A percentile compares a stretch with the other conserved stretches of the same genome.
Evolutionary conservation across 1,284 basidiomycete species (phyloP).

Genomic region (Flammula alnicola): DNA sequence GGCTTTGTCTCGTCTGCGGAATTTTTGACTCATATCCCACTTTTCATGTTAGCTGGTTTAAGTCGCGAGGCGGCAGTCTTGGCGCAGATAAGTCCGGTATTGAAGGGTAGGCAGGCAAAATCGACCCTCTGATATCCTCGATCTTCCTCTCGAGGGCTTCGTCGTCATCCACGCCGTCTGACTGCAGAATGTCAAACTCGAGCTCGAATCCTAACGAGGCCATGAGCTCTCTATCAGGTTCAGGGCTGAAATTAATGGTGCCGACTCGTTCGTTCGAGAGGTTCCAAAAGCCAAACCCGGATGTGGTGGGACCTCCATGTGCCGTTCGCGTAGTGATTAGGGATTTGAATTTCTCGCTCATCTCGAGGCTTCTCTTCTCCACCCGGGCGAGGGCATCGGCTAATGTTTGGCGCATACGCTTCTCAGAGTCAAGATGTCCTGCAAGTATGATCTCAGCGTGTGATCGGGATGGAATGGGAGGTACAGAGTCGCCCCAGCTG

Average conservation of each 20-base stretch:
- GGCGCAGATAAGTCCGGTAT: slow-evolving; percentile 22
- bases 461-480: neutral
- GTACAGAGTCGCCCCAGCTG: neutral
- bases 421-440: slow-evolving; percentile 24
- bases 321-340: neutral
- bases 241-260: slow-evolving; percentile 11
- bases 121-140: slow-evolving; percentile 28
- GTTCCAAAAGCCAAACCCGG: slow-evolving; percentile 9
- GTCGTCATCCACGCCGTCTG: slow-evolving; percentile 7
- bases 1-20: neutral
- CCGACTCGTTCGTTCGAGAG: neutral
- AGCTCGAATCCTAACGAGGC: slow-evolving; percentile 16
- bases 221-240: slow-evolving; percentile 24
- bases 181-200: slow-evolving; percentile 8
- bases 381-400: slow-evolving; percentile 24
- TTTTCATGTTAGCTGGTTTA: slow-evolving; percentile 6
- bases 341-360: slow-evolving; percentile 18
- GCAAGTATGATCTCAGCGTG: slow-evolving; percentile 27
- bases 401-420: slow-evolving; percentile 28
- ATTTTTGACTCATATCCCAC: neutral
- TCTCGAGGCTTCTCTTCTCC: slow-evolving; percentile 15
- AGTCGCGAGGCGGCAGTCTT: slow-evolving; percentile 16
- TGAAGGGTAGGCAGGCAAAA: slow-evolving; percentile 29
- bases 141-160: slow-evolving; percentile 28
- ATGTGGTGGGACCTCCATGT: neutral